Evolutionary conservation across 2,329 filamentous ascomycete genomes (phyloP).

Genomic region (Pseudogymnoascus sp.): DNA sequence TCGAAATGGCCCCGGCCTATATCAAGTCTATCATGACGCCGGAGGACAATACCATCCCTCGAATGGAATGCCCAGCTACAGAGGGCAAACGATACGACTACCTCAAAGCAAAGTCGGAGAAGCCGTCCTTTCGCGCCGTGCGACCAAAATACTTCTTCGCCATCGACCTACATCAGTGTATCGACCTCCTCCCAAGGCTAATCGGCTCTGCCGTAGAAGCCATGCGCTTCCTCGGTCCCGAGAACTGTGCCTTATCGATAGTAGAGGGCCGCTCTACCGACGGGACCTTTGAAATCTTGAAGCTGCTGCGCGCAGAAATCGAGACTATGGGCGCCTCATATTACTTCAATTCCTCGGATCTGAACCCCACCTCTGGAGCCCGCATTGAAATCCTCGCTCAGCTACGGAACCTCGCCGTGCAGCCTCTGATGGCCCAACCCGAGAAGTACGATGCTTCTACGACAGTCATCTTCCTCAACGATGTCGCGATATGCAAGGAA

Average conservation of each 20-base stretch:
- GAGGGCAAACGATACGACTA: conserved; percentile 7
- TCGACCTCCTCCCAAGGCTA: conserved; percentile 40
- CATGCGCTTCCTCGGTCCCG: conserved; percentile 38
- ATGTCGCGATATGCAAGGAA: conserved; percentile 44
- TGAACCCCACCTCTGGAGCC: conserved; percentile 36
- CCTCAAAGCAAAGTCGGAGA: background rate
- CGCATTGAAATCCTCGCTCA: conserved; percentile 41
- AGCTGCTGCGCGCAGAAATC: conserved; percentile 34
- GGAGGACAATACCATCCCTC: conserved; percentile 2
- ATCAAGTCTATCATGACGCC: conserved; percentile 8
- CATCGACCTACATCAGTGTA: conserved; percentile 41
- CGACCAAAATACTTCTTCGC: conserved; percentile 40
- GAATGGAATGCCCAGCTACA: background rate
- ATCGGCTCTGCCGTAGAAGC: conserved; percentile 44
- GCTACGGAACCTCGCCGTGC: conserved; percentile 45
- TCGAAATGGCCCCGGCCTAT: background rate
- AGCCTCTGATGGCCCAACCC: conserved; percentile 33
- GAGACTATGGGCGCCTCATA: conserved; percentile 34
- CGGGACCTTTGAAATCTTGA: conserved; percentile 44
- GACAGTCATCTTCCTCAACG: conserved; percentile 45
- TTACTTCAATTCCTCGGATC: conserved; percentile 33
- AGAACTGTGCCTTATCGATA: conserved; percentile 45
- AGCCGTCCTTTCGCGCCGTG: background rate
- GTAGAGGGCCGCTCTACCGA: conserved; percentile 50
- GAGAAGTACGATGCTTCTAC: conserved; percentile 28